Evolutionary conservation across 2,329 filamentous ascomycete genomes (phyloP).

Genomic region (Nothopassalora personata): DNA sequence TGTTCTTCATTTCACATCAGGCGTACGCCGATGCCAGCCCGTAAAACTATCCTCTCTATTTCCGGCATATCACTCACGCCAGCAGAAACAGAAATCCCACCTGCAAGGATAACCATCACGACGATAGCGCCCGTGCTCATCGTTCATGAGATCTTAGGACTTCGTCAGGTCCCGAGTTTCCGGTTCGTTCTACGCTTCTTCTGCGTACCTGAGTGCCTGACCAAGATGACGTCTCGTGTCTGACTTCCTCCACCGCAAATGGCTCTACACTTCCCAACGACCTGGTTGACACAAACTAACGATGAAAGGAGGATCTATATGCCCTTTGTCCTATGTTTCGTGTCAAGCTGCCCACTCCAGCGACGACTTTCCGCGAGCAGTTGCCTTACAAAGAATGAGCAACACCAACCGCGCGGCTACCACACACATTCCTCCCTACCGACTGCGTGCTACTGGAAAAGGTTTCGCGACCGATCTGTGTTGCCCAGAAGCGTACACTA

Average conservation of each 20-base stretch:
- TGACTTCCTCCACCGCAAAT: neutral
- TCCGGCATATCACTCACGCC: neutral
- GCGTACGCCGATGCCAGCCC: neutral
- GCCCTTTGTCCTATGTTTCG: conserved; percentile 3
- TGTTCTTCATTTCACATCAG: neutral
- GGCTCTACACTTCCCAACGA: neutral
- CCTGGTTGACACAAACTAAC: neutral
- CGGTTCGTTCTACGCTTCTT: neutral
- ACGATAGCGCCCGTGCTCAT: neutral
- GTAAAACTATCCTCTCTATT: neutral
- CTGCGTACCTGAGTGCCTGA: neutral
- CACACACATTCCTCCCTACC: conserved; percentile 26
- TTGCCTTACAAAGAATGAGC: conserved; percentile 15
- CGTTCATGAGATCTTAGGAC: neutral
- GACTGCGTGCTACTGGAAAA: conserved; percentile 17
- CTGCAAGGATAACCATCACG: neutral
- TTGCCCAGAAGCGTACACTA: conserved; percentile 10
- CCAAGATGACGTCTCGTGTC: neutral
- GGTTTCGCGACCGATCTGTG: conserved; percentile 5
- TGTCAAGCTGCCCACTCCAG: neutral
- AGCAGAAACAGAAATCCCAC: neutral
- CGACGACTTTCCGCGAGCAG: conserved; percentile 20
- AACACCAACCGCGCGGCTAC: conserved; percentile 11
- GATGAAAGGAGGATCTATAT: neutral
- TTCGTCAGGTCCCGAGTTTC: neutral